Conservation (phyloP, 495 filamentous ascomycete genomes). For the Rostrohypoxylon terebratum region DNA sequence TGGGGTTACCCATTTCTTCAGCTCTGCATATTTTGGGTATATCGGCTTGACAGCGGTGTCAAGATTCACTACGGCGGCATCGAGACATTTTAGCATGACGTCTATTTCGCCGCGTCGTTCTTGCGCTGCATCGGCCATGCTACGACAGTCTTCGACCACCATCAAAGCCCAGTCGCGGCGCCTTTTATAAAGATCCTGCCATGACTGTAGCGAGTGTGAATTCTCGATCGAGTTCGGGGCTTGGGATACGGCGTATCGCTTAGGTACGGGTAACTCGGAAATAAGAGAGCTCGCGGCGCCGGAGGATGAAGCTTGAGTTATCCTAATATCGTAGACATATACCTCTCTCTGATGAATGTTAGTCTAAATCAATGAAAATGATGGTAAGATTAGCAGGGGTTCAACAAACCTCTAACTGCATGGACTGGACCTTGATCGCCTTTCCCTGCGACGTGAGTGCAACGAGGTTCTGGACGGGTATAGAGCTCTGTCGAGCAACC, state of each 20-base stretch:
- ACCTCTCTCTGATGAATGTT: conserved; percentile 74
- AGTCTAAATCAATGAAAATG: background rate
- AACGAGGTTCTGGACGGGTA: conserved; percentile 78
- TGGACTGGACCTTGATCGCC: conserved; percentile 78
- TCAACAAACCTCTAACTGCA: conserved; percentile 76
- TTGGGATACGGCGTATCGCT: conserved; percentile 65
- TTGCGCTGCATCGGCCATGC: conserved; percentile 64
- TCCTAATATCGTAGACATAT: conserved; percentile 84
- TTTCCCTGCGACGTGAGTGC: conserved; percentile 85
- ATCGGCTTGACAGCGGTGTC: conserved; percentile 79
- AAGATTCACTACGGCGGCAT: conserved; percentile 84
- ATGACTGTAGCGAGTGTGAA: conserved; percentile 79
- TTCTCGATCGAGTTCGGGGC: conserved; percentile 80
- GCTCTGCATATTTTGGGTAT: conserved; percentile 77
- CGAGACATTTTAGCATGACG: conserved; percentile 76
- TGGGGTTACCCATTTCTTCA: conserved; percentile 77
- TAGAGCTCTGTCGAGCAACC: conserved; percentile 72
- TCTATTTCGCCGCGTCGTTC: conserved; percentile 71
- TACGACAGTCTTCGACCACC: conserved; percentile 71
- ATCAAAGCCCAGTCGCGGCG: conserved; percentile 79
- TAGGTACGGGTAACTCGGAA: conserved; percentile 67
- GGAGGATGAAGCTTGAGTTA: conserved; percentile 63
- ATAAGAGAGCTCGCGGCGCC: conserved; percentile 54
- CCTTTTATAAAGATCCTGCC: conserved; percentile 81
- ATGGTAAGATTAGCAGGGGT: background rate